A percentile compares a stretch with the other conserved stretches of the same genome.
phyloP scores from a whole-genome alignment of 1,284 basidiomycete genomes.

The Rhodofomes roseus region DNA sequence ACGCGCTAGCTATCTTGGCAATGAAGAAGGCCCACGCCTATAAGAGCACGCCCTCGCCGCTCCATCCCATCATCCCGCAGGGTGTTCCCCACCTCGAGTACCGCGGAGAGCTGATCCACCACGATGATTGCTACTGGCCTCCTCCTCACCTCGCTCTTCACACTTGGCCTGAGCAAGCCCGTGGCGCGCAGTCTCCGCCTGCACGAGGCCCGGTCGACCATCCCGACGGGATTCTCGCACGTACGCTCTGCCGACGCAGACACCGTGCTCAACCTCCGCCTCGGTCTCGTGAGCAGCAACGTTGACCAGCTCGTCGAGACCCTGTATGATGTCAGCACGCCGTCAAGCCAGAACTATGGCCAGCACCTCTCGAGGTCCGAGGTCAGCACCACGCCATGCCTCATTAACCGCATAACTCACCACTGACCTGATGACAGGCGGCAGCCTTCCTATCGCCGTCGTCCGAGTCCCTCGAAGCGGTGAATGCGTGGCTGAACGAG shows the following conservation, averaged over 20 bases:
- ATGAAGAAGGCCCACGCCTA: no score
- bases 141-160: slow-evolving; percentile 16
- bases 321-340: slow-evolving; percentile 27
- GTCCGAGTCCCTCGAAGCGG: slow-evolving; percentile 26
- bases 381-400: slow-evolving; percentile 12
- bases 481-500: slow-evolving; percentile 31
- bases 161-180: slow-evolving; percentile 18
- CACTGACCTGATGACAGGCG: slow-evolving; percentile 21
- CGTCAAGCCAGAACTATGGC: slow-evolving; percentile 28
- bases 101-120: slow-evolving; percentile 4
- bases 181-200: slow-evolving; percentile 17
- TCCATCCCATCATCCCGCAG: background rate
- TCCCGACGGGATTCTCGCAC: slow-evolving; percentile 23
- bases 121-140: slow-evolving; percentile 1
- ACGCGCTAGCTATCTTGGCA: background rate
- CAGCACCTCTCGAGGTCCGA: slow-evolving; percentile 28
- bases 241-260: slow-evolving; percentile 20
- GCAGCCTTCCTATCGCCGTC: slow-evolving; percentile 34
- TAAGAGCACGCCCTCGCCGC: background rate
- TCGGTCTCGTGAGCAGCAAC: slow-evolving; percentile 27
- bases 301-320: slow-evolving; percentile 28
- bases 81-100: background rate
- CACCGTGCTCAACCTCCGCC: slow-evolving; percentile 22
- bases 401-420: background rate
- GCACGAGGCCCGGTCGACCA: slow-evolving; percentile 20